Percentiles rank a stretch among this genome's conserved stretches.
phyloP scores from a whole-genome alignment of 2,329 filamentous ascomycete species.

The Dactylellina leptospora region DNA sequence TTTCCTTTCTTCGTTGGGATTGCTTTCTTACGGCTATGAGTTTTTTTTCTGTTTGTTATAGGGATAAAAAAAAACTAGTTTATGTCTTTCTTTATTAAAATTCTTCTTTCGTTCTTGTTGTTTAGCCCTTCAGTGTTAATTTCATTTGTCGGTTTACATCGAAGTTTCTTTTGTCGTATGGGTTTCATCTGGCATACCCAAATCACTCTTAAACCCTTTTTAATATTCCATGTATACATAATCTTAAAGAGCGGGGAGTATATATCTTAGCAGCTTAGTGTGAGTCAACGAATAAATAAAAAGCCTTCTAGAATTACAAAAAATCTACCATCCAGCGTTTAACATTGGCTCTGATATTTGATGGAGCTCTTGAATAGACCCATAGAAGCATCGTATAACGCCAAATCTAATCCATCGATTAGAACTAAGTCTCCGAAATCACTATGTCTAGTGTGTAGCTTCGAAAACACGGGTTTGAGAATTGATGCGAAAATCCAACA shows the following conservation, averaged over 20 bases:
- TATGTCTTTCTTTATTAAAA: not conserved
- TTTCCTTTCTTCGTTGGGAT: not conserved
- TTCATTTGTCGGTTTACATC: not conserved
- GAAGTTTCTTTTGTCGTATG: not conserved
- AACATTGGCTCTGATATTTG: too few species aligned
- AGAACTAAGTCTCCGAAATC: too few species aligned
- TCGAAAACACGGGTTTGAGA: too few species aligned
- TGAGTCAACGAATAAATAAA: slow-evolving; percentile 1
- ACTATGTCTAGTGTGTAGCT: too few species aligned
- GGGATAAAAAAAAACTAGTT: slow-evolving; percentile 3
- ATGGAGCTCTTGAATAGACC: too few species aligned
- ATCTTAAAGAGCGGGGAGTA: slow-evolving; percentile 3
- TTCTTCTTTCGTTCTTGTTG: not conserved
- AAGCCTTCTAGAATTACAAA: not conserved
- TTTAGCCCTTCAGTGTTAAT: not conserved
- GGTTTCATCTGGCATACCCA: slow-evolving; percentile 16
- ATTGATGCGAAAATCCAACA: too few species aligned
- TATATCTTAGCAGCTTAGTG: not conserved
- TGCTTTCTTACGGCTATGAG: not conserved
- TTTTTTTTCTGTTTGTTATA: too few species aligned
- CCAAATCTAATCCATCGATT: too few species aligned
- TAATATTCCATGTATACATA: slow-evolving; percentile 14
- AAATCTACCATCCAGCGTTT: too few species aligned
- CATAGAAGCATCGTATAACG: too few species aligned
- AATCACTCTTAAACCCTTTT: not conserved